These are phyloP conservation scores for Nigrospora oryzae DNA, from an alignment of 2,329 filamentous ascomycete species.

Conservation along the genomic window DNA sequence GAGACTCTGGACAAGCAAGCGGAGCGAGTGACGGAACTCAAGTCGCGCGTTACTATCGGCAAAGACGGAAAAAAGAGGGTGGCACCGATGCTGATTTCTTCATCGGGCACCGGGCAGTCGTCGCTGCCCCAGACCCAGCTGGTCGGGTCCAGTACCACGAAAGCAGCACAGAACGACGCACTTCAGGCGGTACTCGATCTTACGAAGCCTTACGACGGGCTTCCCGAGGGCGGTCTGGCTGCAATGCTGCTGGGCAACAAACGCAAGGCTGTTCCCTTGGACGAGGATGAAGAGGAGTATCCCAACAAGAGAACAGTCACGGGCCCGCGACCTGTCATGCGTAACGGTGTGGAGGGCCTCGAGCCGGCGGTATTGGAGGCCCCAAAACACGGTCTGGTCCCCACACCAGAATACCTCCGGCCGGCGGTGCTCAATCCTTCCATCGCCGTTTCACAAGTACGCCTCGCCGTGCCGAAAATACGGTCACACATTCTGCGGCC, in stretches of 20 bases:
- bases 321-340: conserved; percentile 65
- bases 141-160: conserved; percentile 64
- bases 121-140: conserved; percentile 84
- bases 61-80: conserved; percentile 98
- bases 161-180: conserved; percentile 55
- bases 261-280: conserved; percentile 65
- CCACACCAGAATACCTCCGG: conserved; percentile 75
- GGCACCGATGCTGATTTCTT: conserved; percentile 82
- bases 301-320: conserved; percentile 44
- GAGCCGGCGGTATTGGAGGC: conserved; percentile 63
- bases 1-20: conserved; percentile 45
- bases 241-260: conserved; percentile 89
- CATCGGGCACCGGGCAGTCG: conserved; percentile 77
- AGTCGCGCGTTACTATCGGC: conserved; percentile 86
- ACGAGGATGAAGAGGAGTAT: conserved; percentile 67
- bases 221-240: conserved; percentile 82
- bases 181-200: conserved; percentile 82
- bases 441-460: conserved; percentile 72
- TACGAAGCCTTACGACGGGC: conserved; percentile 85
- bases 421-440: conserved; percentile 81
- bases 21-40: conserved; percentile 54
- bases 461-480: conserved; percentile 81
- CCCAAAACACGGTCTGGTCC: conserved; percentile 50
- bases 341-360: conserved; percentile 69
- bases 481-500: conserved; percentile 75